Evolutionary conservation across 805 yeast species (phyloP).

Genomic region (Kluyveromyces starmeri): DNA sequence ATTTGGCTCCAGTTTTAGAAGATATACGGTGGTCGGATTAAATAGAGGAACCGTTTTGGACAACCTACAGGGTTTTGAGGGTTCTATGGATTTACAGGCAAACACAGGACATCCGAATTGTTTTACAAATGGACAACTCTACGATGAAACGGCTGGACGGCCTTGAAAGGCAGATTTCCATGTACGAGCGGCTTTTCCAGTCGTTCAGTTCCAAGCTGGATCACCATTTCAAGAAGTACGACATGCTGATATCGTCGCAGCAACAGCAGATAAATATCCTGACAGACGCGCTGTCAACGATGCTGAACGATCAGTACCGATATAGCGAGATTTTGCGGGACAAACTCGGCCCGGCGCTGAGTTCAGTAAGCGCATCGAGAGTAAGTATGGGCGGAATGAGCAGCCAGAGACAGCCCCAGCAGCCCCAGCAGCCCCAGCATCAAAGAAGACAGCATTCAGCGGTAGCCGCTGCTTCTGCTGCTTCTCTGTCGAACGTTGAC

Average conservation of each 20-base stretch:
- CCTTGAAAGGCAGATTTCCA: slow-evolving; percentile 21
- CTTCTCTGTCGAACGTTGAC: background rate
- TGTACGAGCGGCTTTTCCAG: slow-evolving; percentile 27
- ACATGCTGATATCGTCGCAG: slow-evolving; percentile 22
- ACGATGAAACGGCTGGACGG: slow-evolving; percentile 18
- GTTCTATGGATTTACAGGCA: no score
- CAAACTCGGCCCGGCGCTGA: slow-evolving; percentile 17
- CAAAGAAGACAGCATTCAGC: slow-evolving; percentile 10
- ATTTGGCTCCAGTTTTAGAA: no score
- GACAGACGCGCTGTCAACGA: slow-evolving; percentile 17
- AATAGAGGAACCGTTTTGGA: no score
- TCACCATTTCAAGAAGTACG: slow-evolving; percentile 27
- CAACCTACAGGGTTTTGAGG: no score
- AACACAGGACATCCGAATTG: no score
- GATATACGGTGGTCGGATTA: no score
- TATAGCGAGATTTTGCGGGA: slow-evolving; percentile 23
- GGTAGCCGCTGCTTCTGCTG: background rate
- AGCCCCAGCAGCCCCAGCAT: slow-evolving; percentile 5
- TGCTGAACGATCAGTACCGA: slow-evolving; percentile 24
- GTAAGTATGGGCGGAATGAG: slow-evolving; percentile 8
- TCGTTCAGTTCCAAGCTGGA: slow-evolving; percentile 25
- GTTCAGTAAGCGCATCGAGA: slow-evolving; percentile 19
- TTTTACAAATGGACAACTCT: slow-evolving; percentile 8
- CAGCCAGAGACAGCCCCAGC: background rate
- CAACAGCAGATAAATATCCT: slow-evolving; percentile 27